Conservation (phyloP, 345 rosid genomes). For the Brassica cretica region DNA sequence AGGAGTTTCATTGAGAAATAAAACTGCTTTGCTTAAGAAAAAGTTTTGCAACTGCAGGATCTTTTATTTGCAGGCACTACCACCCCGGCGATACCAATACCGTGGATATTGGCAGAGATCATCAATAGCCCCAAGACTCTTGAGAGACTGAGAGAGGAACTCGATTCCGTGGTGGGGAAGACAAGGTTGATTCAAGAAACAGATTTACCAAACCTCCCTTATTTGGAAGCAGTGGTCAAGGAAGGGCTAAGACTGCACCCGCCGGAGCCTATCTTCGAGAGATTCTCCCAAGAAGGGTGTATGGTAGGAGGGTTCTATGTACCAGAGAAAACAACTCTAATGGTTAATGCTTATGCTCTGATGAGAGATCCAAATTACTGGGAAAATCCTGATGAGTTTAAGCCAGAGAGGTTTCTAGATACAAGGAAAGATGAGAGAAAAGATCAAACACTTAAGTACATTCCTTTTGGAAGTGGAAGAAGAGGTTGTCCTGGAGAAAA, state of each 20-base stretch:
- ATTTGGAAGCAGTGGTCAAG: background rate
- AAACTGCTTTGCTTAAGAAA: background rate
- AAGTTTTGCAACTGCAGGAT: background rate
- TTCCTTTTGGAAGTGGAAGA: background rate
- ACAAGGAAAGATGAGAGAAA: background rate
- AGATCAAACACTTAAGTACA: background rate
- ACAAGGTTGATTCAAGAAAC: background rate
- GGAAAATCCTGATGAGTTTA: background rate
- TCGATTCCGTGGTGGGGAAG: background rate
- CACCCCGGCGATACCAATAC: constrained; percentile 44
- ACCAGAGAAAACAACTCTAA: background rate
- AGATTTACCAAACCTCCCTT: background rate
- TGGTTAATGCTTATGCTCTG: background rate
- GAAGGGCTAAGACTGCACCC: background rate
- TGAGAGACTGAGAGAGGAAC: constrained; percentile 40
- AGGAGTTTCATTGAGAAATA: background rate
- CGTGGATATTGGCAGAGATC: constrained; percentile 64
- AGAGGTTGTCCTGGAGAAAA: constrained; percentile 2
- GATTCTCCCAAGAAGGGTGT: background rate
- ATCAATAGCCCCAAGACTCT: constrained; percentile 49
- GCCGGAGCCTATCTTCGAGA: background rate
- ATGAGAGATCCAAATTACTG: background rate
- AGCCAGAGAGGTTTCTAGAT: background rate
- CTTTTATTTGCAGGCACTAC: constrained; percentile 43
- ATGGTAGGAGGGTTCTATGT: background rate